Evolutionary conservation across 2,329 filamentous ascomycete genomes (phyloP).

Genomic region (Cercospora nicotianae): DNA sequence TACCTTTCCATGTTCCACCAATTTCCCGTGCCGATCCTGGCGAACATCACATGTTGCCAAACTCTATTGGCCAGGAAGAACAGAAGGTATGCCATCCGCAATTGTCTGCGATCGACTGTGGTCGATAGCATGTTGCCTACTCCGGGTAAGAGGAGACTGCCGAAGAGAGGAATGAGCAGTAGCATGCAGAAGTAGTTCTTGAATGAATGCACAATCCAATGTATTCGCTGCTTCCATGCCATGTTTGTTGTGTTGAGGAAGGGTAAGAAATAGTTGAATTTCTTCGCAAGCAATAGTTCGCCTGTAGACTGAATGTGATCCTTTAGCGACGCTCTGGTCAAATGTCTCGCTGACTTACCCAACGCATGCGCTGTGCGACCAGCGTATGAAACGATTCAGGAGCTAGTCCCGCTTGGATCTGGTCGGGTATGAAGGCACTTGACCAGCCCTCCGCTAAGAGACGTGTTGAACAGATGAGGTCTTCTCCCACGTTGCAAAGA

Average conservation of each 20-base stretch:
- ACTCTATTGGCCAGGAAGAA: constrained; percentile 2
- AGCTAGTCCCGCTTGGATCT: constrained; percentile 61
- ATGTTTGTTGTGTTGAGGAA: neutral
- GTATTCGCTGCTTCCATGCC: neutral
- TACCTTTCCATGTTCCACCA: constrained; percentile 11
- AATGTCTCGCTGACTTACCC: constrained; percentile 35
- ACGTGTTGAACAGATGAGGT: constrained; percentile 59
- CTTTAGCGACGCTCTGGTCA: neutral
- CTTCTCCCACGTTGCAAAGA: constrained; percentile 60
- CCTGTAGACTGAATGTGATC: neutral
- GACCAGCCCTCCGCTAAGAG: constrained; percentile 63
- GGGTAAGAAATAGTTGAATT: constrained; percentile 8
- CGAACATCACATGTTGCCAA: constrained; percentile 12
- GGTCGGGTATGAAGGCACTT: constrained; percentile 61
- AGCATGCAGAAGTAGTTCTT: constrained; percentile 7
- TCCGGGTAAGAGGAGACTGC: neutral
- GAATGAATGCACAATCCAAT: constrained; percentile 5
- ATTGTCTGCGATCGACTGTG: neutral
- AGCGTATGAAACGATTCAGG: constrained; percentile 58
- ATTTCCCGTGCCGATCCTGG: constrained; percentile 7
- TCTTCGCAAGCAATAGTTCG: neutral
- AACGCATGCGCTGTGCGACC: constrained; percentile 59
- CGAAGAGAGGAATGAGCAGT: neutral
- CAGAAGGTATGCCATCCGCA: neutral
- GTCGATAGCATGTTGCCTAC: neutral